Conservation (phyloP, 176 grass and related monocot species). For the Bothriochloa decipiens region DNA sequence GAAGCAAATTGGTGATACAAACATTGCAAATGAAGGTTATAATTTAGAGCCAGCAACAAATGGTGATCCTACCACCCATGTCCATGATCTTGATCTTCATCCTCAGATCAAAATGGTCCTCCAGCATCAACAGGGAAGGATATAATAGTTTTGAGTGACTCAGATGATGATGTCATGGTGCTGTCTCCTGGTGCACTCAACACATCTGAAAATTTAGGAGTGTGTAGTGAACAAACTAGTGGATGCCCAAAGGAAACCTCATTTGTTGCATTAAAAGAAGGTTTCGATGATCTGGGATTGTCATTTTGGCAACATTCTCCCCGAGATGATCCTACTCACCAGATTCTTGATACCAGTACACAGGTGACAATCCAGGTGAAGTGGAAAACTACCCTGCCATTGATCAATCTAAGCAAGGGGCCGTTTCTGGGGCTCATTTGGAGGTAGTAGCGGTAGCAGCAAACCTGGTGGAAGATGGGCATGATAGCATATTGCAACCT, state of each 20-base stretch:
- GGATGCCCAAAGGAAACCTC: slow-evolving; percentile 36
- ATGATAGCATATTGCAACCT: slow-evolving; percentile 47
- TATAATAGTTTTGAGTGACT: slow-evolving; percentile 81
- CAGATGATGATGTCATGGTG: slow-evolving; percentile 64
- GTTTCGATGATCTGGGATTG: slow-evolving; percentile 59
- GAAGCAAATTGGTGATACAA: slow-evolving; percentile 30
- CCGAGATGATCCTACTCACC: slow-evolving; percentile 17
- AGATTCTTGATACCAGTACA: slow-evolving; percentile 37
- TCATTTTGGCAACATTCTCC: slow-evolving; percentile 60
- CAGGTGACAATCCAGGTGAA: background rate
- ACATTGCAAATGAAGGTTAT: slow-evolving; percentile 26
- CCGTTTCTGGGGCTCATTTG: too few species aligned
- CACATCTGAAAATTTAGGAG: too few species aligned
- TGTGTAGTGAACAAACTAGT: slow-evolving; percentile 46
- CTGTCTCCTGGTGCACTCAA: slow-evolving; percentile 58
- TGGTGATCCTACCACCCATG: slow-evolving; percentile 36
- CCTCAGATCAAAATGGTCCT: slow-evolving; percentile 43
- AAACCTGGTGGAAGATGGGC: slow-evolving; percentile 47
- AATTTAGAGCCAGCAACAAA: slow-evolving; percentile 38
- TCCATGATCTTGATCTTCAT: slow-evolving; percentile 48
- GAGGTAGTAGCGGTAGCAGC: background rate
- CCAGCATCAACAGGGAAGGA: slow-evolving; percentile 51
- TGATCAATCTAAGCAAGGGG: too few species aligned
- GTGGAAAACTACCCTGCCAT: too few species aligned
- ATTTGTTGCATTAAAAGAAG: slow-evolving; percentile 46